Base-by-base conservation (phyloP, 495 filamentous ascomycete species). In the Glonium stellatum region DNA sequence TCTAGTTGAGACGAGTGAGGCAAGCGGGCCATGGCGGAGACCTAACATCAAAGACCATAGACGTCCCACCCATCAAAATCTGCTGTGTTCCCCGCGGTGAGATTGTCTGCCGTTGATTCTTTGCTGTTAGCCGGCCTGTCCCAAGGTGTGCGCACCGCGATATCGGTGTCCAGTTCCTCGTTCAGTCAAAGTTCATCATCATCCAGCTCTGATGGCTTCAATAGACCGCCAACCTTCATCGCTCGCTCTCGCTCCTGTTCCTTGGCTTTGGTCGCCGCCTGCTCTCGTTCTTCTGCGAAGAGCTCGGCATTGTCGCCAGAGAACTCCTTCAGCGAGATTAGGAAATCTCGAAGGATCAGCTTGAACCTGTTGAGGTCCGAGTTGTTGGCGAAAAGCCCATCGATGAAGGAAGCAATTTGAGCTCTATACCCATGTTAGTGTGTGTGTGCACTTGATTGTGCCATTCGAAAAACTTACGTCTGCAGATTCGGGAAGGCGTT, bases 311-410 rank as follows among this genome's bases (percentile, higher is more conserved):
- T 93, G 72, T 91, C 93, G 12, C 88, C 89, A 13, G 82, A 81
- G 67, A 97, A 97, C 74, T 99, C 93, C 74, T 95, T 96, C 55
- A 99, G 76, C 27, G 91, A 91, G 66, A 99, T 96, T 57, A 99
- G 75, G 82, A 99, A 99, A 72, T 99, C 93, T 58, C 93, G 89
- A 50, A 97, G 81, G 57, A 91, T 86, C 42, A 95, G 83, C 74
- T 96, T 96, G 83, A 97, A 97, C 67, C 87, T 87, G 69, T 84
- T 84, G 56, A 92, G 81, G 59, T 92, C 86, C 54, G 82, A 83
- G 68, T 95, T 96, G 55, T 84, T 77, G 1, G 83, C 81, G 74
- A 96, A 96, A 5, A 97, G 75, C 5, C 87, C 86, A 55, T 93
- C 82, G 23, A 97, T 89, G 70, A 99, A 99, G 50, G 82, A 78